Evolutionary conservation across 2,329 filamentous ascomycete species (phyloP), one percentile per base, ranked within the genome.

Genomic region (Talaromyces sp.): DNA sequence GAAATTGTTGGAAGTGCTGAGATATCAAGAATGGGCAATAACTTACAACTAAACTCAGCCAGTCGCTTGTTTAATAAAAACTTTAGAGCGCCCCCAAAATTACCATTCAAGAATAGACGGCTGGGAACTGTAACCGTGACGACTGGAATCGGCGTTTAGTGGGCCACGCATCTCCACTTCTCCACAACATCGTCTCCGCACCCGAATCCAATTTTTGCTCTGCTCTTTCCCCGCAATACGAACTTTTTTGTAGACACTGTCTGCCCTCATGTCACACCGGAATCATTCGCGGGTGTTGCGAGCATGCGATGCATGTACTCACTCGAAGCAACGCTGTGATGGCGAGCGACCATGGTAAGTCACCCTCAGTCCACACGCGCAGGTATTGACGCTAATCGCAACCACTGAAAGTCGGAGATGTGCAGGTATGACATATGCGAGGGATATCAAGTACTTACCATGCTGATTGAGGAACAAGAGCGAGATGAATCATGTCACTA

Each of bases 291-390:
- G 68, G 42, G 65, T 66, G 1, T 50, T 62, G 13, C 57, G 70
- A 42, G 72, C 71, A 11, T 75, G 72, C 43, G 71, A 75, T 56
- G 66, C 69, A 30, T 74, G 72, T 61, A 77, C 71, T 47, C 59
- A 64, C 5, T 76, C 74, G 2, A 66, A 75, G 51, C 75, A 73
- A 4, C 67, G 77, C 33, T 79, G 77, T 52, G 72, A 78, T 56
- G 77, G 77, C 17, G 65, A 73, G 46, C 59, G 51, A 24, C 70
- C 71, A 37, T 77, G 71, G 76, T 78, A 56, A 70, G 73, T 63
- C 17, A 16, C 11, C 29, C 42, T 41, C 8, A 43, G 47, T 24
- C 4, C 17, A 22, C 13, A 32, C 14, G 16, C 14, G 16, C 24
- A 19, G 1, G 24, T 39, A 17, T 46, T 39, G 13, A 48, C 35